phyloP scores from a whole-genome alignment of 371 early-diverging fungal genomes.

The Synchytrium microbalum region DNA sequence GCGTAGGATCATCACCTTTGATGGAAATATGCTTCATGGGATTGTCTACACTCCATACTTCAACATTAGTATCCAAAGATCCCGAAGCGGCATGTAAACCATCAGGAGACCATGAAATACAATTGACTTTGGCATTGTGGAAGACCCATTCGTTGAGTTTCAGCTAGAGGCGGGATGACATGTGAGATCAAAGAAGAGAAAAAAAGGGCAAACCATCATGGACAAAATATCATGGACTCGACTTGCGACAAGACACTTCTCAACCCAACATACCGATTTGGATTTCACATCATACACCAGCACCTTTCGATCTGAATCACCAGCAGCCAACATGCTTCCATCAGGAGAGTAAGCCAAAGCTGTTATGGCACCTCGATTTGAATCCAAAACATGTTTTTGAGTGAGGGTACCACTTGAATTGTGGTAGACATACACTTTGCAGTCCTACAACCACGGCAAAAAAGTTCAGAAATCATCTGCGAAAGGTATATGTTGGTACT shows the following conservation, averaged over 20 bases:
- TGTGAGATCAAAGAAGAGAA: too few species aligned
- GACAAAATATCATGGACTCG: constrained; percentile 7
- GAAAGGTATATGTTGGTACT: constrained; percentile 5
- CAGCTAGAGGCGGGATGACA: constrained; percentile 24
- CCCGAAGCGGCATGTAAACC: constrained; percentile 69
- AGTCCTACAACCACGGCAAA: constrained; percentile 20
- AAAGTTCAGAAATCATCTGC: constrained; percentile 4
- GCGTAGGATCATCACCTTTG: constrained; percentile 32
- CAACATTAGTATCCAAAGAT: constrained; percentile 81
- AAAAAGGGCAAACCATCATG: not conserved
- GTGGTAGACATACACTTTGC: constrained; percentile 24
- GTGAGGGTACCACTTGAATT: constrained; percentile 11
- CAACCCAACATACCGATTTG: constrained; percentile 41
- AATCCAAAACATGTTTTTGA: constrained; percentile 22
- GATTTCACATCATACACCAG: constrained; percentile 56
- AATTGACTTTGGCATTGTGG: constrained; percentile 80
- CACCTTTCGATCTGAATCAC: constrained; percentile 76
- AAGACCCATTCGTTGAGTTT: constrained; percentile 74
- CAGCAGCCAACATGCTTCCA: constrained; percentile 66
- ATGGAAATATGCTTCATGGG: constrained; percentile 70
- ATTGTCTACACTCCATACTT: constrained; percentile 78
- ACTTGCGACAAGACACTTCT: too few species aligned
- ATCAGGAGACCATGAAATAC: constrained; percentile 71
- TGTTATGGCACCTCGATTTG: constrained; percentile 63
- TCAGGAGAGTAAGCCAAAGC: constrained; percentile 66